These are phyloP conservation scores for Ceratobasidium papillatum DNA, from an alignment of 1,284 basidiomycete species.

Conservation along the genomic window DNA sequence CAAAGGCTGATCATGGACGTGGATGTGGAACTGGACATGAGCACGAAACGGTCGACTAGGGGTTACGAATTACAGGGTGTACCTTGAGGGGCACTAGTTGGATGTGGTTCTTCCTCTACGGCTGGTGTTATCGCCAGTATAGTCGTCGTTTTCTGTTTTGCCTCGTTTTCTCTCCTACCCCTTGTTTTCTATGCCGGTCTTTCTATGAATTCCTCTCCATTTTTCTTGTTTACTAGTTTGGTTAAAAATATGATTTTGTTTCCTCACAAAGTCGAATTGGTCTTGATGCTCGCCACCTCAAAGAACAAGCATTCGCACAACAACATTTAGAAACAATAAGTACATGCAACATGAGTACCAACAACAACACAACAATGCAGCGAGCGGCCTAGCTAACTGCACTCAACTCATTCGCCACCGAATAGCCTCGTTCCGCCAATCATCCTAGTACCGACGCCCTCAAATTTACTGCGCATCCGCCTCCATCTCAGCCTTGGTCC, in stretches of 20 bases:
- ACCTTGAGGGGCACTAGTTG: constrained; percentile 1
- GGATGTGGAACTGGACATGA: constrained; percentile 33
- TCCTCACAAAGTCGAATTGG: background rate
- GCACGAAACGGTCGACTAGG: constrained; percentile 14
- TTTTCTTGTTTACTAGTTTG: constrained; percentile 14
- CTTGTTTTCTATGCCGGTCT: constrained; percentile 18
- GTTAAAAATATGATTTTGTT: constrained; percentile 11
- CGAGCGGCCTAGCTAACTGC: background rate
- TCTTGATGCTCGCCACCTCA: background rate
- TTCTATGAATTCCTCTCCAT: constrained; percentile 24
- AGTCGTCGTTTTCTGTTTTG: background rate
- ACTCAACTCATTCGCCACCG: background rate
- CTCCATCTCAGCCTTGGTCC: constrained; percentile 38
- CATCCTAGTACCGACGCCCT: background rate
- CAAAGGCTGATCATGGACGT: constrained; percentile 23
- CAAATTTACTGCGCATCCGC: constrained; percentile 21
- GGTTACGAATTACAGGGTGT: background rate
- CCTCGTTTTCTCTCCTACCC: background rate
- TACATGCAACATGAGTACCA: constrained; percentile 5
- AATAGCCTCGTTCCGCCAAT: background rate
- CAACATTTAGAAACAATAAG: background rate
- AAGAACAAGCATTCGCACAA: background rate
- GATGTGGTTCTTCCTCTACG: background rate
- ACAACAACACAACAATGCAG: background rate
- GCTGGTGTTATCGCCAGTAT: constrained; percentile 7